Evolutionary conservation across 1,284 basidiomycete species (phyloP).

Genomic region (Marasmius oreades): DNA sequence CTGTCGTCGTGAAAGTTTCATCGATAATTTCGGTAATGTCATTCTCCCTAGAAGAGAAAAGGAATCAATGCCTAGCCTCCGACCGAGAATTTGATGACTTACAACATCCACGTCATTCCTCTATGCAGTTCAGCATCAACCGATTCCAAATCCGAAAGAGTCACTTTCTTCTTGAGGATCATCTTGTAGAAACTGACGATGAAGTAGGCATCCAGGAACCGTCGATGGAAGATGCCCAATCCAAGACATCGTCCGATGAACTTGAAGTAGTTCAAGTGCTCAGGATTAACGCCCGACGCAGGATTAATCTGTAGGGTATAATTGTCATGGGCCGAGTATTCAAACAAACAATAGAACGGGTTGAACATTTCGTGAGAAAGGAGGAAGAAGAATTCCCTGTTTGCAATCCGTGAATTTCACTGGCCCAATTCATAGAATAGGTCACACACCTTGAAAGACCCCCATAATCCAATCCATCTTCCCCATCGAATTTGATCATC

Average conservation of each 20-base stretch:
- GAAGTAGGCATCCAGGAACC: conserved; percentile 95
- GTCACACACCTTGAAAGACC: conserved; percentile 76
- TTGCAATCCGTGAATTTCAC: conserved; percentile 17
- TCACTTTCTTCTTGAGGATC: conserved; percentile 91
- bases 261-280: conserved; percentile 97
- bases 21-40: conserved; percentile 90
- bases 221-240: conserved; percentile 92
- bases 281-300: conserved; percentile 92
- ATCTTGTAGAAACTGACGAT: conserved; percentile 98
- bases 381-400: conserved; percentile 81
- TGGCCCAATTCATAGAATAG: background rate
- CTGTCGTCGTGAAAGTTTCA: conserved; percentile 86
- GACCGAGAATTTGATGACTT: conserved; percentile 20
- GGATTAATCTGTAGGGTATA: conserved; percentile 96
- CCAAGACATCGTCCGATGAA: conserved; percentile 93
- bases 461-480: conserved; percentile 95
- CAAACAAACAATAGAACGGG: conserved; percentile 94
- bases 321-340: conserved; percentile 96
- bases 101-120: conserved; percentile 94
- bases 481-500: conserved; percentile 98
- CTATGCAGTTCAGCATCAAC: conserved; percentile 87
- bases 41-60: conserved; percentile 55
- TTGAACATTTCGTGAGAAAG: conserved; percentile 96
- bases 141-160: conserved; percentile 79
- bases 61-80: background rate